Evolutionary conservation across 148 eudicot genomes (phyloP).

Genomic region (Spergularia bocconei): DNA sequence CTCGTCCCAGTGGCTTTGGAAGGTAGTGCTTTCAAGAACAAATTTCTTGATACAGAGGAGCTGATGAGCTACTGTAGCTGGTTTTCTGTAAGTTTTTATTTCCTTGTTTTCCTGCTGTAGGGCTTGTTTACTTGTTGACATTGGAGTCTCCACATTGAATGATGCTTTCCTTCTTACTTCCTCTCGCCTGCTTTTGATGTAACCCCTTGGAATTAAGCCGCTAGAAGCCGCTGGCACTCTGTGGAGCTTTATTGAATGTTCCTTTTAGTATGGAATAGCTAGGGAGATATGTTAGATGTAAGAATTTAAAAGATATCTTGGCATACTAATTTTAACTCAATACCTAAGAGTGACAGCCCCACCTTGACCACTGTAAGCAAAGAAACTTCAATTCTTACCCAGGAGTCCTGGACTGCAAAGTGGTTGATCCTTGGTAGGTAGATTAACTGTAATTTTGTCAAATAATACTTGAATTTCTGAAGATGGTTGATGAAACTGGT

Average conservation of each 20-base stretch:
- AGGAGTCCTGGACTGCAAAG: too few species aligned
- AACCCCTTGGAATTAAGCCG: background rate
- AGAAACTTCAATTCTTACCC: too few species aligned
- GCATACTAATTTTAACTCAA: too few species aligned
- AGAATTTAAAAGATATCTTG: background rate
- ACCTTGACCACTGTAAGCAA: too few species aligned
- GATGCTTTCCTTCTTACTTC: background rate
- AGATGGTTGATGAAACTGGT: background rate
- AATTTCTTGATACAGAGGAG: constrained; percentile 80
- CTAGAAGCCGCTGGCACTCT: too few species aligned
- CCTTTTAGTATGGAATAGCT: background rate
- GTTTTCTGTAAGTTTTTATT: constrained; percentile 62
- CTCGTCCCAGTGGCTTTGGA: constrained; percentile 82
- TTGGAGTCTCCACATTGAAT: background rate
- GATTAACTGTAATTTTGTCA: too few species aligned
- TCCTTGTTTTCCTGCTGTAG: background rate
- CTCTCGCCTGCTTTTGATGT: background rate
- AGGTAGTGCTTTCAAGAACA: constrained; percentile 84
- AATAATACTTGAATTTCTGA: background rate
- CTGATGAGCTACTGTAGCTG: constrained; percentile 82
- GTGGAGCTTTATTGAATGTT: background rate
- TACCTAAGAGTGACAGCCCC: too few species aligned
- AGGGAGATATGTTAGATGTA: background rate
- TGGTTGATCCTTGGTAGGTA: too few species aligned
- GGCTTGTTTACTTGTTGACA: background rate